Conservation (phyloP, 305 asterid genomes). For the Ilex paraguariensis region DNA sequence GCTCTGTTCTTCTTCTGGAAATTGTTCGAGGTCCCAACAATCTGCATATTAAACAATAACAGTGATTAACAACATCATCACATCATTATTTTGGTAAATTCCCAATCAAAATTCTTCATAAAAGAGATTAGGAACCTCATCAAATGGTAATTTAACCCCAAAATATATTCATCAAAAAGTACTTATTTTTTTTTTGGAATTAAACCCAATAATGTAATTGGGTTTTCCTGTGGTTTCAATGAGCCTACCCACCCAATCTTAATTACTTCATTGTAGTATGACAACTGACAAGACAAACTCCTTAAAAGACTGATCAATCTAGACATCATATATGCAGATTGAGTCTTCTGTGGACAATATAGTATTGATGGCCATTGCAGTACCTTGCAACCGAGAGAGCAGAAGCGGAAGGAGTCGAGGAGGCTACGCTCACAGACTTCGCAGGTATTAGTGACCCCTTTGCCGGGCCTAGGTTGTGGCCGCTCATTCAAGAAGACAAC, state of each 20-base stretch:
- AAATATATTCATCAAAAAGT: too few relatives aligned
- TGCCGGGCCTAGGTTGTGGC: conserved; percentile 95
- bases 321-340: background rate
- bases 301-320: background rate
- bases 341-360: background rate
- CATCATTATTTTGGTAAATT: too few relatives aligned
- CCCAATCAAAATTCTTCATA: too few relatives aligned
- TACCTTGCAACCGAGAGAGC: conserved; percentile 98
- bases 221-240: background rate
- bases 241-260: conserved; percentile 3
- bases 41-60: conserved; percentile 28
- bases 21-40: conserved; percentile 58
- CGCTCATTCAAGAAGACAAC: conserved; percentile 86
- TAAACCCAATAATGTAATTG: too few relatives aligned
- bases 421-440: conserved; percentile 87
- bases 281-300: background rate
- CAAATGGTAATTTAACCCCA: too few relatives aligned
- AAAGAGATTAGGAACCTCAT: too few relatives aligned
- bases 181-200: too few relatives aligned
- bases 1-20: conserved; percentile 33
- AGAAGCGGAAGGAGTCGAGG: conserved; percentile 79
- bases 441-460: conserved; percentile 91
- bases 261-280: too few relatives aligned
- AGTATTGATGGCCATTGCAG: background rate
- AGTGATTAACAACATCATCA: background rate